These are phyloP conservation scores for Pleurotus pulmonarius DNA, from an alignment of 768 basidiomycete genomes.

Conservation along the genomic window DNA sequence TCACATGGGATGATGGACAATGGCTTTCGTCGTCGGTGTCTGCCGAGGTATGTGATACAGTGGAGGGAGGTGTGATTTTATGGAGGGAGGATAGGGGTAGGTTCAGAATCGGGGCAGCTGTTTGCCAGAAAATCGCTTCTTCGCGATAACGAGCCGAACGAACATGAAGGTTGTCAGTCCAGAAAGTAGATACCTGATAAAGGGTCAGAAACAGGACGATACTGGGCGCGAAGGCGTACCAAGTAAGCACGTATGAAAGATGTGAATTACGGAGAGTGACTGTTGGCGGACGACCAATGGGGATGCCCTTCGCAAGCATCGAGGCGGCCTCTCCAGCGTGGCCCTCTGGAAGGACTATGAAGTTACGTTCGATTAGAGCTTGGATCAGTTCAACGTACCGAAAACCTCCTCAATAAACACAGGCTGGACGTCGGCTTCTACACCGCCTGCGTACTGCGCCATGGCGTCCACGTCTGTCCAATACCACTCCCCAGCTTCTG, in stretches of 20 bases:
- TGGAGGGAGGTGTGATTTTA: not conserved
- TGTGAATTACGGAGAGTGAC: slow-evolving; percentile 93
- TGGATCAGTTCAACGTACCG: slow-evolving; percentile 42
- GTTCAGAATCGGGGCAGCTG: slow-evolving; percentile 54
- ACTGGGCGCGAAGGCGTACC: slow-evolving; percentile 44
- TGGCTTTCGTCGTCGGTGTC: not conserved
- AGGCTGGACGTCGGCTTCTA: slow-evolving; percentile 70
- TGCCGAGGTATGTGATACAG: not conserved
- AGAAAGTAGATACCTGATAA: slow-evolving; percentile 81
- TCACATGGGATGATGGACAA: not conserved
- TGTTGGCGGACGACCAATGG: slow-evolving; percentile 77
- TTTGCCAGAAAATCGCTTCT: slow-evolving; percentile 43
- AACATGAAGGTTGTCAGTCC: slow-evolving; percentile 85
- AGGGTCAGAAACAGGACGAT: slow-evolving; percentile 1
- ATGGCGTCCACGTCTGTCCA: slow-evolving; percentile 86
- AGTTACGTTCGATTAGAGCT: not conserved
- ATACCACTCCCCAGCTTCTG: slow-evolving; percentile 81
- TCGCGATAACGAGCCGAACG: slow-evolving; percentile 56
- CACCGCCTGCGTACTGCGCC: slow-evolving; percentile 74
- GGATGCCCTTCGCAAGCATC: slow-evolving; percentile 65
- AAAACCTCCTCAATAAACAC: slow-evolving; percentile 92
- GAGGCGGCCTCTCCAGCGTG: slow-evolving; percentile 70
- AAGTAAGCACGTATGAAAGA: slow-evolving; percentile 91
- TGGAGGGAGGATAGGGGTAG: not conserved
- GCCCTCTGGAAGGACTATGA: slow-evolving; percentile 54